phyloP scores from a whole-genome alignment of 176 grass and related monocot species.

The Paspalum vaginatum region DNA sequence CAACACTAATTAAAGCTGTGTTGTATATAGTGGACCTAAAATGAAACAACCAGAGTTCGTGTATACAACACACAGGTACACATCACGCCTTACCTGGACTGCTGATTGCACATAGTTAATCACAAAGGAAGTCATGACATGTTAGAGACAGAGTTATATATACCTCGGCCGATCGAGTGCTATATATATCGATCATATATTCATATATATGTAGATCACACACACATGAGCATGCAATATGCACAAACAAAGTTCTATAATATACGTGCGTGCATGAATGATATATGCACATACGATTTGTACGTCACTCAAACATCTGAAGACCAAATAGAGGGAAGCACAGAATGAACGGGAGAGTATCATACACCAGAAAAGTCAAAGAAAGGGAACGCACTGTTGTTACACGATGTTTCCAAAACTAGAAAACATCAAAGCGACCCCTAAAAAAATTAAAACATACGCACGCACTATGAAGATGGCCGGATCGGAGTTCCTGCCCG shows the following conservation, averaged over 20 bases:
- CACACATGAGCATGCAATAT: slow-evolving; percentile 6
- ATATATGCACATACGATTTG: background rate
- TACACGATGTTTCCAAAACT: slow-evolving; percentile 31
- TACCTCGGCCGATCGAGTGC: no score
- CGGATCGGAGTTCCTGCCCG: background rate
- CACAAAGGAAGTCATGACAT: no score
- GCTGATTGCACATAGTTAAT: no score
- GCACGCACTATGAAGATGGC: no score
- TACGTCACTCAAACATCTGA: background rate
- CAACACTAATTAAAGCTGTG: no score
- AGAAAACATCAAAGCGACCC: background rate
- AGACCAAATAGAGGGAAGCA: slow-evolving; percentile 2
- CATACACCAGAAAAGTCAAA: background rate
- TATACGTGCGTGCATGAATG: no score
- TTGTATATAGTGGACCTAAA: no score
- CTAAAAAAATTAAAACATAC: background rate
- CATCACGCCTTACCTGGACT: no score
- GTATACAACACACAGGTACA: no score
- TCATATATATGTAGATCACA: no score
- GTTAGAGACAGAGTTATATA: no score
- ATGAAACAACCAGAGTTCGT: no score
- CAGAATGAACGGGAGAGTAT: background rate
- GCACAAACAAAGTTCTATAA: background rate
- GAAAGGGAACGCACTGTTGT: slow-evolving; percentile 7
- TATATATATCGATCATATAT: slow-evolving; percentile 15